Evolutionary conservation across 2,329 filamentous ascomycete genomes (phyloP).

Genomic region (Tricladium varicosporioides): DNA sequence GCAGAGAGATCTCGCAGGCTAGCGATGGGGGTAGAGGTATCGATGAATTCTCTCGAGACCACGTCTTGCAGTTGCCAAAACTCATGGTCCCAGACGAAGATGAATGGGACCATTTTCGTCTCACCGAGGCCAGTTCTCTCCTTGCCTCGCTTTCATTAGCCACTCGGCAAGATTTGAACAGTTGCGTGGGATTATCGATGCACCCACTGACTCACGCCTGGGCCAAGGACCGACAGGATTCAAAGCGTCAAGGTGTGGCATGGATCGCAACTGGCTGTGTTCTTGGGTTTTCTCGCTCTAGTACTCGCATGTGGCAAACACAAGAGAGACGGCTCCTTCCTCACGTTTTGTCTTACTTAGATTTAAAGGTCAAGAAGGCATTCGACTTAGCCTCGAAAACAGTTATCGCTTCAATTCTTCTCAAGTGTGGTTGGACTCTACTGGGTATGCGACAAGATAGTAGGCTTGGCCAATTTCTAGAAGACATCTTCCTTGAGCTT

Average conservation of each 20-base stretch:
- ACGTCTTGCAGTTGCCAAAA: slow-evolving; percentile 20
- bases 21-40: slow-evolving; percentile 4
- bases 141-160: slow-evolving; percentile 34
- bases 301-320: slow-evolving; percentile 8
- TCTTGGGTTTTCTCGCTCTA: slow-evolving; percentile 15
- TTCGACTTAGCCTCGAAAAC: slow-evolving; percentile 6
- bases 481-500: slow-evolving; percentile 17
- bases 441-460: slow-evolving; percentile 15
- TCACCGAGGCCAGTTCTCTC: slow-evolving; percentile 27
- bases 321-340: slow-evolving; percentile 12
- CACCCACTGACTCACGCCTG: slow-evolving; percentile 23
- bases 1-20: slow-evolving; percentile 6
- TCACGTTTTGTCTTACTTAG: slow-evolving; percentile 18
- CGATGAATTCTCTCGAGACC: slow-evolving; percentile 13
- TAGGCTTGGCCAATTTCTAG: slow-evolving; percentile 12
- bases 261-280: slow-evolving; percentile 20
- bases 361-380: slow-evolving; percentile 11
- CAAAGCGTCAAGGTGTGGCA: slow-evolving; percentile 10
- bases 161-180: slow-evolving; percentile 9
- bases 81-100: slow-evolving; percentile 21
- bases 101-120: slow-evolving; percentile 31
- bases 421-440: slow-evolving; percentile 12
- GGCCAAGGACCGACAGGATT: slow-evolving; percentile 21
- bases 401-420: slow-evolving; percentile 9
- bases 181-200: slow-evolving; percentile 28